phyloP scores from a whole-genome alignment of 768 basidiomycete genomes.

The Tylopilus sp. region DNA sequence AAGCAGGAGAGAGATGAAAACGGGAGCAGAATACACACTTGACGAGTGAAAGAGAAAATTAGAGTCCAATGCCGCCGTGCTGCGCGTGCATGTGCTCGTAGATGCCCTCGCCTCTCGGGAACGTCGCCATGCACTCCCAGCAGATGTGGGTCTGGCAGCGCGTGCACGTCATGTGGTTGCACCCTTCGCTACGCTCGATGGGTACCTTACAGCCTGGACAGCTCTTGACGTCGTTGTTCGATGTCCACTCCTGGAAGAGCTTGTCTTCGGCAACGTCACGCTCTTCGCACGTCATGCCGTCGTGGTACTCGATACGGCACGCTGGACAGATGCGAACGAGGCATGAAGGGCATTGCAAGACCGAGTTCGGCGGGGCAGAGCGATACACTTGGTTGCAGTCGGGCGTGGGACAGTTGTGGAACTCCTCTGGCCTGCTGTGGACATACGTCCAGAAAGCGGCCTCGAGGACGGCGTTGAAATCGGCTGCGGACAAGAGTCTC shows the following conservation, averaged over 20 bases:
- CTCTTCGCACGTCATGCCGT: conserved; percentile 63
- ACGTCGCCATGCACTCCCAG: conserved; percentile 75
- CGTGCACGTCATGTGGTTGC: conserved; percentile 81
- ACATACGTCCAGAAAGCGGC: conserved; percentile 63
- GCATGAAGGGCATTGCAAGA: conserved; percentile 70
- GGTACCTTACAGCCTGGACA: conserved; percentile 70
- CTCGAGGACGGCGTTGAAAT: conserved; percentile 54
- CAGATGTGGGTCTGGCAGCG: conserved; percentile 76
- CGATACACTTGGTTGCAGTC: conserved; percentile 78
- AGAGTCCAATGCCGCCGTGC: conserved; percentile 63
- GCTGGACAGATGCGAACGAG: conserved; percentile 63
- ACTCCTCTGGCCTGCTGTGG: conserved; percentile 56
- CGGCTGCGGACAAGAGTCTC: conserved; percentile 44
- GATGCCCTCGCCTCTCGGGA: conserved; percentile 64
- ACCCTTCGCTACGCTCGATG: conserved; percentile 73
- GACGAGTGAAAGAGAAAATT: background rate
- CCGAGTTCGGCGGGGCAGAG: conserved; percentile 42
- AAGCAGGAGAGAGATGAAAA: conserved; percentile 6
- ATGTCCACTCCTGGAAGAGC: conserved; percentile 63
- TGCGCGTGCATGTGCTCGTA: conserved; percentile 70
- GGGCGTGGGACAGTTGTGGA: conserved; percentile 74
- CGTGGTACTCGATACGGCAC: conserved; percentile 60
- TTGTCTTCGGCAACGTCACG: conserved; percentile 48
- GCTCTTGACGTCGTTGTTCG: conserved; percentile 60
- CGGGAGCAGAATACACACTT: background rate